Conservation (phyloP, 2,329 filamentous ascomycete genomes). For the Alternaria rosae region DNA sequence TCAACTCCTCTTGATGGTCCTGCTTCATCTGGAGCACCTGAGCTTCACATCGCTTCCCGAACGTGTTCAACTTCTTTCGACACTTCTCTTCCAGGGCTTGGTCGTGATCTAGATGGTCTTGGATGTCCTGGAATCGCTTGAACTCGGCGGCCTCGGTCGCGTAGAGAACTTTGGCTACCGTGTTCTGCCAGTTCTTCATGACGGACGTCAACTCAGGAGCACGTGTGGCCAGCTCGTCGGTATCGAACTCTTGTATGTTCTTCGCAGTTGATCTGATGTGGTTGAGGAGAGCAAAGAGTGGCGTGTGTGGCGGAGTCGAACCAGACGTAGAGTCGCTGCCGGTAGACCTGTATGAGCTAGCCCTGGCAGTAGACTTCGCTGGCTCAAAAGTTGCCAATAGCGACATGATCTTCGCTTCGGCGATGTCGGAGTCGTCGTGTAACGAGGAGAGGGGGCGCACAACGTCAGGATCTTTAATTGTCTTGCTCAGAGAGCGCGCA, state of each 20-base stretch:
- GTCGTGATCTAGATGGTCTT: constrained; percentile 8
- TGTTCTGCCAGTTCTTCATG: neutral
- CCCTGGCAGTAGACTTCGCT: neutral
- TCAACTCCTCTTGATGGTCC: constrained; percentile 1
- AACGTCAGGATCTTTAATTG: neutral
- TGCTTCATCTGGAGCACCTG: constrained; percentile 3
- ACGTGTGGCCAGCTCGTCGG: neutral
- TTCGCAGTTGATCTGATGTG: neutral
- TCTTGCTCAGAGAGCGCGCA: constrained; percentile 4
- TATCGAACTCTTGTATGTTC: neutral
- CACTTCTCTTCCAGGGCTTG: neutral
- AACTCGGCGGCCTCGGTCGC: constrained; percentile 2
- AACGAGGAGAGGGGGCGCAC: neutral
- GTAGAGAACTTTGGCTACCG: neutral
- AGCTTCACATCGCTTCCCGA: neutral
- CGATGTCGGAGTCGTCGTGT: neutral
- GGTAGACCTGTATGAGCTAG: neutral
- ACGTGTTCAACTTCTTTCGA: neutral
- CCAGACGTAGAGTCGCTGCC: constrained; percentile 3
- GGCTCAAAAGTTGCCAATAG: neutral
- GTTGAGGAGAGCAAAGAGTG: neutral
- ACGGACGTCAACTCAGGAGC: neutral
- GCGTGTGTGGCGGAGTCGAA: neutral
- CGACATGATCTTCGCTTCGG: constrained; percentile 1
- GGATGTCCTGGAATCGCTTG: neutral